Evolutionary conservation across 208 protist species (phyloP), one percentile per base, ranked within the genome.

Genomic region (Trypanosoma scelopori): DNA sequence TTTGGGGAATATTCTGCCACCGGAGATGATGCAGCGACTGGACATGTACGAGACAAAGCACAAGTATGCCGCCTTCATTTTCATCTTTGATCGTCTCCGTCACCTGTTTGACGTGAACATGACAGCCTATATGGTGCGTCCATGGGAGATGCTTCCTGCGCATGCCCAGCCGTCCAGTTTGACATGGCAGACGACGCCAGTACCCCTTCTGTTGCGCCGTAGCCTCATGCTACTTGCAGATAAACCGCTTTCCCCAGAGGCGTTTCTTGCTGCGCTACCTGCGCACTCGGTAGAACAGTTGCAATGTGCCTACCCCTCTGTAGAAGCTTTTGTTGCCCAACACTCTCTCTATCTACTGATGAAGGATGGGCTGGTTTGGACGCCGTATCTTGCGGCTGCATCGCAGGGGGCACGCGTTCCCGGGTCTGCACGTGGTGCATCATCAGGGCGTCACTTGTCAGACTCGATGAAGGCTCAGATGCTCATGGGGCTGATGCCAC

Each of bases 61-160:
- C 0, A 57, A 62, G 27, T 49, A 70, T 41, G 49, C 50, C 3
- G 71, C 71, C 12, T 67, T 39, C 32, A 78, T 96, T 51, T 63
- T 96, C 16, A 39, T 93, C 41, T 84, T 92, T 59, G 91, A 96
- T 63, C 81, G 91, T 23, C 67, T 94, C 39, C 83, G 88, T 15
- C 86, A 94, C 70, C 25, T 89, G 18, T 96, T 91, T 65, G 87
- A 93, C 64, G 91, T 96, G 35, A 74, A 84, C 27, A 63, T 91
- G 28, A 50, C 52, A 5, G 64, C 30, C 0, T 76, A 63, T 27
- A 69, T 42, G 25, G 78, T 89, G 41, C 76, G 85, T 2, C 84
- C 80, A 55, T 96, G 91, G 87, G 57, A 75, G 16, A 77, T 84
- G 13, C 74, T 93, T 37, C 55, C 75, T 3, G 51, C 58, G 13